phyloP scores from a whole-genome alignment of 257 asterid species.

The Nicotiana obtusifolia region DNA sequence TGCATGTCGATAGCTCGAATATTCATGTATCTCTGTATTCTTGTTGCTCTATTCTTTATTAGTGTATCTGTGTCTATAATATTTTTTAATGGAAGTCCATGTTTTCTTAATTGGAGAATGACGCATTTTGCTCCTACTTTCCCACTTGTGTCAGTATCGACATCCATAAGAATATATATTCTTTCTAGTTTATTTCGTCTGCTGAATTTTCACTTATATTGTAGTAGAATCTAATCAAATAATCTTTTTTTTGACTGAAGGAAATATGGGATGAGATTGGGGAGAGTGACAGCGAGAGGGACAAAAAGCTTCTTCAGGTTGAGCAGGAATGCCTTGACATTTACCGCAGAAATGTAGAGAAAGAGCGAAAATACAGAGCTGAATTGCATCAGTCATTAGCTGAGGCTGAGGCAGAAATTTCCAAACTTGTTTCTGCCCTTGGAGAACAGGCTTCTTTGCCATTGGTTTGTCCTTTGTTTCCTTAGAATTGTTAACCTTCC shows the following conservation, averaged over 20 bases:
- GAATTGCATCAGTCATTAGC: conserved; percentile 54
- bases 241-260: conserved; percentile 21
- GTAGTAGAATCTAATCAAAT: background rate
- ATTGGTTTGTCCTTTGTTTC: conserved; percentile 32
- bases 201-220: background rate
- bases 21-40: background rate
- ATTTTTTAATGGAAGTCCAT: background rate
- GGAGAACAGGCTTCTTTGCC: conserved; percentile 51
- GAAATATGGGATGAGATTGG: conserved; percentile 79
- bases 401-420: conserved; percentile 59
- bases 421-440: conserved; percentile 51
- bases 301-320: conserved; percentile 66
- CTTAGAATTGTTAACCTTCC: background rate
- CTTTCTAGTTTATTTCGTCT: background rate
- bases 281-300: conserved; percentile 60
- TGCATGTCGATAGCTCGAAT: background rate
- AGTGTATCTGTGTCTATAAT: background rate
- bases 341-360: conserved; percentile 60
- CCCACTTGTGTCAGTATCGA: background rate
- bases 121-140: background rate
- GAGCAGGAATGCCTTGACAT: conserved; percentile 82
- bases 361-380: conserved; percentile 51
- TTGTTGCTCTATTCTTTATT: background rate
- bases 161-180: background rate
- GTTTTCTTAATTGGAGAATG: background rate